phyloP scores from a whole-genome alignment of 176 grass and related monocot genomes.

The Typha latifolia region DNA sequence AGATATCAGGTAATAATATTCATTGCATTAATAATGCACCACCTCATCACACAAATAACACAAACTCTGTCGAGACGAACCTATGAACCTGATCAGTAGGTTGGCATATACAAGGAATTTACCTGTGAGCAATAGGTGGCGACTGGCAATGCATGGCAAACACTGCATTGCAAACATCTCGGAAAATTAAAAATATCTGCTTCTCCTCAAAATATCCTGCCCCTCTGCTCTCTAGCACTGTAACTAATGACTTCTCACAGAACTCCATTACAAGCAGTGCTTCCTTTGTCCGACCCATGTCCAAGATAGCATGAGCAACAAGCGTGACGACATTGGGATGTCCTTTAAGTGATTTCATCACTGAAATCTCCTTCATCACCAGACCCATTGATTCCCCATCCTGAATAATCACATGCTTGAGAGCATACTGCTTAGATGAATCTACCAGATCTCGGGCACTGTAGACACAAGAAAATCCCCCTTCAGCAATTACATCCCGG shows the following conservation, averaged over 20 bases:
- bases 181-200: conserved; percentile 61
- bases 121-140: conserved; percentile 84
- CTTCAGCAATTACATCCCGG: conserved; percentile 61
- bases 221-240: conserved; percentile 55
- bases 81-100: neutral
- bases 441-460: conserved; percentile 35
- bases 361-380: conserved; percentile 69
- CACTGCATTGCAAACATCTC: conserved; percentile 75
- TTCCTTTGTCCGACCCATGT: conserved; percentile 73
- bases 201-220: conserved; percentile 65
- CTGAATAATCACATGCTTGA: conserved; percentile 84
- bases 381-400: conserved; percentile 57
- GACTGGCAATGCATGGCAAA: conserved; percentile 73
- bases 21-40: no score
- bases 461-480: conserved; percentile 83
- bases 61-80: neutral
- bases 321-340: conserved; percentile 67
- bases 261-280: conserved; percentile 69
- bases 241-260: conserved; percentile 64
- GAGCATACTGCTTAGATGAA: conserved; percentile 50
- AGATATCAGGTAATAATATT: no score
- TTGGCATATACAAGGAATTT: conserved; percentile 7
- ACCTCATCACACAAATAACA: no score
- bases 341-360: conserved; percentile 60
- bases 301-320: conserved; percentile 57